A percentile compares a stretch with the other conserved stretches of the same genome.
These are phyloP conservation scores for Triangularia verruculosa DNA, from an alignment of 2,329 filamentous ascomycete genomes.

Conservation along the genomic window DNA sequence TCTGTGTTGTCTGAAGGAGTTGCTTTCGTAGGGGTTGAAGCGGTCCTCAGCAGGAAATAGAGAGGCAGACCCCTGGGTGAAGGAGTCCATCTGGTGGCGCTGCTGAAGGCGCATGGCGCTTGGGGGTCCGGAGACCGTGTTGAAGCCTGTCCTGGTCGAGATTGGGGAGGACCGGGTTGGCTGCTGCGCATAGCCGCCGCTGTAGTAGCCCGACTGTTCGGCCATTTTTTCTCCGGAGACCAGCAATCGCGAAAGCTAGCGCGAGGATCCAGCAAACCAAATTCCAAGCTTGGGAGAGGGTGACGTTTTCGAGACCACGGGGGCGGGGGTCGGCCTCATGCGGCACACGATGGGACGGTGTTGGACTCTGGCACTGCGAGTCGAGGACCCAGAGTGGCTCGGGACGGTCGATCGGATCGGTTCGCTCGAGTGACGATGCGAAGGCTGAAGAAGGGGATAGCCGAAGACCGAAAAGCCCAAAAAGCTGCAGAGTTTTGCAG, in stretches of 20 bases:
- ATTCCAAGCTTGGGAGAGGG: background rate
- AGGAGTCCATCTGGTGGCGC: conserved; percentile 31
- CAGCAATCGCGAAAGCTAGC: conserved; percentile 20
- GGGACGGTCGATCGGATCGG: background rate
- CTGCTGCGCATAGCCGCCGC: conserved; percentile 23
- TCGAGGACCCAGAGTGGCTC: background rate
- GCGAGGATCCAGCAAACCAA: conserved; percentile 20
- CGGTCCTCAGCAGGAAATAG: conserved; percentile 30
- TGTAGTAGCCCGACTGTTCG: conserved; percentile 25
- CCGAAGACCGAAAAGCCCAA: background rate
- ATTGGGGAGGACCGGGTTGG: conserved; percentile 29
- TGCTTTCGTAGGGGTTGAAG: conserved; percentile 31
- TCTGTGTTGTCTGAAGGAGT: conserved; percentile 28
- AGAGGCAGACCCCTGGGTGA: conserved; percentile 20
- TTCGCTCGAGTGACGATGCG: background rate
- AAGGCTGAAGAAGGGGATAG: background rate
- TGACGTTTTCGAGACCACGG: background rate
- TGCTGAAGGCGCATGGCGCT: conserved; percentile 28
- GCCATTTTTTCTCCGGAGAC: conserved; percentile 24
- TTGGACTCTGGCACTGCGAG: background rate
- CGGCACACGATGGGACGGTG: background rate
- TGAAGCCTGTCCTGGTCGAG: conserved; percentile 30
- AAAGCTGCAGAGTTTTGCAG: background rate
- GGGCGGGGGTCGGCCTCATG: background rate
- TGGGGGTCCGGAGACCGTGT: conserved; percentile 28